Evolutionary conservation across 2,329 filamentous ascomycete species (phyloP).

Genomic region (Ceratocystis diversiconidia): DNA sequence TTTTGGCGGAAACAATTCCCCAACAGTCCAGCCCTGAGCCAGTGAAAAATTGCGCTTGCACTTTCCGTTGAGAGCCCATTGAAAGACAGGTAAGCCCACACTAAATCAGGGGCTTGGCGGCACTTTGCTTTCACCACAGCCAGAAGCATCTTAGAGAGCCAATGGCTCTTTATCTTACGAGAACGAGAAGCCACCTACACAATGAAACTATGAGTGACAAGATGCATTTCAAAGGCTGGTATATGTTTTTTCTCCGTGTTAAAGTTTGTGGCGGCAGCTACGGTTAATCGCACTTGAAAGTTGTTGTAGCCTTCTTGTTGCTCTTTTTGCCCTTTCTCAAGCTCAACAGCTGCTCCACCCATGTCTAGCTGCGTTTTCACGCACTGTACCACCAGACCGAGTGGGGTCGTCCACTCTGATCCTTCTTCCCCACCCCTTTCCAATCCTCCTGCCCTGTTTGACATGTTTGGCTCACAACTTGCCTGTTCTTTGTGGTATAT

Average conservation of each 20-base stretch:
- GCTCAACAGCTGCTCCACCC: constrained; percentile 7
- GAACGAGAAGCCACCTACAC: too few relatives aligned
- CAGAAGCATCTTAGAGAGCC: neutral
- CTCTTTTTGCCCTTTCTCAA: neutral
- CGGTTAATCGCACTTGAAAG: neutral
- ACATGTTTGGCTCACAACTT: neutral
- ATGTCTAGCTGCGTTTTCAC: constrained; percentile 3
- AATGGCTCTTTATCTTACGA: too few relatives aligned
- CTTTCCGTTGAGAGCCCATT: constrained; percentile 13
- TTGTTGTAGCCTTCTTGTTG: neutral
- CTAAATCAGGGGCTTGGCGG: neutral
- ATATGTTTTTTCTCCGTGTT: neutral
- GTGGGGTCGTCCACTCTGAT: constrained; percentile 10
- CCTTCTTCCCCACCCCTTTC: constrained; percentile 9
- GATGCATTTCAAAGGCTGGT: too few relatives aligned
- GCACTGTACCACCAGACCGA: constrained; percentile 7
- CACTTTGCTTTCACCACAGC: neutral
- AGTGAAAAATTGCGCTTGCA: constrained; percentile 14
- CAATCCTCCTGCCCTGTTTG: neutral
- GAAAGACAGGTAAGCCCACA: neutral
- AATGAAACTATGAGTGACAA: too few relatives aligned
- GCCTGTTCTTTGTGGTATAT: constrained; percentile 4
- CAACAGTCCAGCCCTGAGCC: neutral
- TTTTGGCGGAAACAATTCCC: constrained; percentile 2
- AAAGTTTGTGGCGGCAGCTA: neutral